phyloP scores from a whole-genome alignment of 2,329 filamentous ascomycete species.

The Pseudocercospora vitis region DNA sequence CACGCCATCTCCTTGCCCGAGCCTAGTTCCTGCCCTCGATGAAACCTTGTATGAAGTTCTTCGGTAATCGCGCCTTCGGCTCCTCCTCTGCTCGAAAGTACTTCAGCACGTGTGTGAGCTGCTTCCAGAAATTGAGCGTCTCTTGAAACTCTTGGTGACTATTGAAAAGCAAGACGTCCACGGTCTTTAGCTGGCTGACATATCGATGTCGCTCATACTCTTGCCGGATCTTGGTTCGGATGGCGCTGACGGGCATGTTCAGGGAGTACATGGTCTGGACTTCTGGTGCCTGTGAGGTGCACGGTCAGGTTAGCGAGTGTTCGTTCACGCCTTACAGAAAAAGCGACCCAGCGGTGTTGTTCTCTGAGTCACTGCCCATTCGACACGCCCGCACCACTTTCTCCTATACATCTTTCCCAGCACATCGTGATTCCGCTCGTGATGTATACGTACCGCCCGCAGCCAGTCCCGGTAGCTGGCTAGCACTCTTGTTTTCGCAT shows the following conservation, averaged over 20 bases:
- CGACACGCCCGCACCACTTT: not conserved
- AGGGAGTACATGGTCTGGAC: slow-evolving; percentile 97
- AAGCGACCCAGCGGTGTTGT: too few relatives aligned
- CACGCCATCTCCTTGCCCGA: not conserved
- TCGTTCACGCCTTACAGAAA: too few relatives aligned
- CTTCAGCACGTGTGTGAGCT: slow-evolving; percentile 90
- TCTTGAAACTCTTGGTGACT: slow-evolving; percentile 97
- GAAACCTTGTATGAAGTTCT: slow-evolving; percentile 91
- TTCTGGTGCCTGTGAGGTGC: slow-evolving; percentile 72
- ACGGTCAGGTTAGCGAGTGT: not conserved
- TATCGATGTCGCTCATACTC: slow-evolving; percentile 96
- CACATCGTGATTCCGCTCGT: not conserved
- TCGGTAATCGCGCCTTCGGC: slow-evolving; percentile 72
- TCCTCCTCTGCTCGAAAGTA: slow-evolving; percentile 91
- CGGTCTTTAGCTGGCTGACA: slow-evolving; percentile 81
- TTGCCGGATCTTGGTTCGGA: slow-evolving; percentile 91
- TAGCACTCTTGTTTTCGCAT: slow-evolving; percentile 84
- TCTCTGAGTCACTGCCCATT: too few relatives aligned
- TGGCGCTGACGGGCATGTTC: slow-evolving; percentile 78
- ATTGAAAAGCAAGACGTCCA: slow-evolving; percentile 87
- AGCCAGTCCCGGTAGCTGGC: slow-evolving; percentile 94
- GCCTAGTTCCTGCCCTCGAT: slow-evolving; percentile 62
- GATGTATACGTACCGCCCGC: slow-evolving; percentile 69
- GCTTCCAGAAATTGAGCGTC: slow-evolving; percentile 99
- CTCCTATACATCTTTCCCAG: not conserved